Conservation (phyloP, 352 stramenopile genomes). For the Thalassiosira mediterranea region DNA sequence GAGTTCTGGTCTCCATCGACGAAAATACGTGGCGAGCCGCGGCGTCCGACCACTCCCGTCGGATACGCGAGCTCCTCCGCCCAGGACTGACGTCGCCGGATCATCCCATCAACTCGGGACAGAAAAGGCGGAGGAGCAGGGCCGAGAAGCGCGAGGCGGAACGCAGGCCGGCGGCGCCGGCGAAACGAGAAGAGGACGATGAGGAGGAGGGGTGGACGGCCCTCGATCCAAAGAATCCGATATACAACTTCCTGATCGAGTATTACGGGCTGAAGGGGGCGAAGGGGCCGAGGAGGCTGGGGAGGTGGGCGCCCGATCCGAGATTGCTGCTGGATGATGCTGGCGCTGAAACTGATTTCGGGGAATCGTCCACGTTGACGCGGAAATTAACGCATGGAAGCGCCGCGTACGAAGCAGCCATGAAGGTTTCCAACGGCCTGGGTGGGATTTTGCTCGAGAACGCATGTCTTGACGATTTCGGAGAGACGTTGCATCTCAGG, state of each 20-base stretch:
- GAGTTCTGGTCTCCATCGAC: slow-evolving; percentile 39
- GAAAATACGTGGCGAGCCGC: slow-evolving; percentile 50
- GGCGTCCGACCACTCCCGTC: slow-evolving; percentile 33
- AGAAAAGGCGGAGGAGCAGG: no score
- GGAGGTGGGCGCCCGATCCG: slow-evolving; percentile 64
- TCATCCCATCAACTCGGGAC: slow-evolving; percentile 35
- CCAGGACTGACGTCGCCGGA: slow-evolving; percentile 48
- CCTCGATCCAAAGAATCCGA: slow-evolving; percentile 70
- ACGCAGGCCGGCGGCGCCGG: slow-evolving; percentile 4
- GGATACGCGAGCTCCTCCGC: slow-evolving; percentile 40
- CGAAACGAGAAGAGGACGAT: slow-evolving; percentile 6
- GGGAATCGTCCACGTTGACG: neutral
- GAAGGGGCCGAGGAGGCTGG: no score
- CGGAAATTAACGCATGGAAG: neutral
- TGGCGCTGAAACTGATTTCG: neutral
- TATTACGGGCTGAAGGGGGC: slow-evolving; percentile 76
- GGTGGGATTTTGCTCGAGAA: slow-evolving; percentile 67
- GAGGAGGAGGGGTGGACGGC: slow-evolving; percentile 44
- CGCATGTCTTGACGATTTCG: slow-evolving; percentile 61
- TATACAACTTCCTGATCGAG: slow-evolving; percentile 83
- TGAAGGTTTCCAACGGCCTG: slow-evolving; percentile 16
- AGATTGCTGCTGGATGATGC: slow-evolving; percentile 23
- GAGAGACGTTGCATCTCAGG: slow-evolving; percentile 49
- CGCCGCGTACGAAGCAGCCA: neutral
- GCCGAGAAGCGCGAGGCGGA: no score